These are phyloP conservation scores for Paracoccidioides brasiliensis DNA, from an alignment of 2,329 filamentous ascomycete species.

Conservation along the genomic window DNA sequence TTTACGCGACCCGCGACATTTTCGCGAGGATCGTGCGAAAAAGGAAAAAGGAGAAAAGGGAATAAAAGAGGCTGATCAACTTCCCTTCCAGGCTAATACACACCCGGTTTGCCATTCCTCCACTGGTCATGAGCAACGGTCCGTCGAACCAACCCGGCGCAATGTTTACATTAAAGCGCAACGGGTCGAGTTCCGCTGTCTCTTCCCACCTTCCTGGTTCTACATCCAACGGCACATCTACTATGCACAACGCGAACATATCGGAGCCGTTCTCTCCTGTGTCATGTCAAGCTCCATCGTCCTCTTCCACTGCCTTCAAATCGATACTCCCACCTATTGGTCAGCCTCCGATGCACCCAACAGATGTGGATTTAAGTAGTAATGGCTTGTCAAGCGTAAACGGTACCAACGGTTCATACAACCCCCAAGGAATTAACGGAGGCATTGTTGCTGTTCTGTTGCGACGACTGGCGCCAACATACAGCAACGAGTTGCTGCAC, in stretches of 20 bases:
- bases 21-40: conserved; percentile 8
- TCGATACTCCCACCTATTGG: conserved; percentile 29
- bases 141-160: conserved; percentile 7
- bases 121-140: conserved; percentile 1
- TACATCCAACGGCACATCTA: conserved; percentile 23
- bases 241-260: conserved; percentile 32
- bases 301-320: conserved; percentile 24
- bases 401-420: conserved; percentile 21
- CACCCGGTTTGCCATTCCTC: not conserved
- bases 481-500: conserved; percentile 42
- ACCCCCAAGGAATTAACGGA: conserved; percentile 18
- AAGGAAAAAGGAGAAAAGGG: not conserved
- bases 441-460: conserved; percentile 38
- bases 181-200: conserved; percentile 3
- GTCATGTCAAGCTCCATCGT: conserved; percentile 24
- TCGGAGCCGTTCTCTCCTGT: conserved; percentile 30
- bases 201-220: conserved; percentile 8
- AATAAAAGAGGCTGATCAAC: not conserved
- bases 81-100: not conserved
- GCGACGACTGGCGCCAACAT: conserved; percentile 48
- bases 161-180: conserved; percentile 8
- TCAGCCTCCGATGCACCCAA: conserved; percentile 23
- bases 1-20: conserved; percentile 6
- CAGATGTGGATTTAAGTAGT: conserved; percentile 13
- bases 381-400: conserved; percentile 23